phyloP scores from a whole-genome alignment of 1,139 yeast genomes.

The Candida frijolesensis region DNA sequence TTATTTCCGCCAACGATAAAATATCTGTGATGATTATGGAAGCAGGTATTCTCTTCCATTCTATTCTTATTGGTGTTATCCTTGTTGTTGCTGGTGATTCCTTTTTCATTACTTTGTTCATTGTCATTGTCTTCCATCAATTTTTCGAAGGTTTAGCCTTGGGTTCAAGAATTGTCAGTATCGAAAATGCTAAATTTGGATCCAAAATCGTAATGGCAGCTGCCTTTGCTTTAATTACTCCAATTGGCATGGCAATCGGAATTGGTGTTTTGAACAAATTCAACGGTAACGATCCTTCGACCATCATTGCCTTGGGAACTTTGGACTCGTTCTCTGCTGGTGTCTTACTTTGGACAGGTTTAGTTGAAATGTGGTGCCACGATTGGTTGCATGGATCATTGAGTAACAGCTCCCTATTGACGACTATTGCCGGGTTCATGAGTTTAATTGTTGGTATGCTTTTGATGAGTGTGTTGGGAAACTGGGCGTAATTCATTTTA shows the following conservation, averaged over 20 bases:
- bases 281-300: conserved; percentile 32
- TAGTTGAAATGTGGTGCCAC: conserved; percentile 35
- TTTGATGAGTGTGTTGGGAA: conserved; percentile 42
- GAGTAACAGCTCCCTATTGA: conserved; percentile 22
- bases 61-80: conserved; percentile 43
- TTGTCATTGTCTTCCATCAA: conserved; percentile 45
- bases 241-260: conserved; percentile 42
- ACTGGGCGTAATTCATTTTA: conserved; percentile 32
- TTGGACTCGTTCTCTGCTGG: conserved; percentile 40
- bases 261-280: conserved; percentile 31
- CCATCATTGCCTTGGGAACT: conserved; percentile 35
- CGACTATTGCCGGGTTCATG: conserved; percentile 22
- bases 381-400: conserved; percentile 37
- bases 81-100: conserved; percentile 42
- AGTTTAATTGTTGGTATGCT: conserved; percentile 33
- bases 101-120: conserved; percentile 33
- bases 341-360: conserved; percentile 35
- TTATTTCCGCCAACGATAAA: conserved; percentile 14
- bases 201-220: conserved; percentile 28
- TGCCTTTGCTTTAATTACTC: conserved; percentile 36
- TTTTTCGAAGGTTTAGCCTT: conserved; percentile 46
- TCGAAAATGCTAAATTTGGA: conserved; percentile 33
- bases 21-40: conserved; percentile 31
- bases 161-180: conserved; percentile 39
- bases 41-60: conserved; percentile 46